Evolutionary conservation across 139 green algal species (phyloP).

Genomic region (Chlamydomonas eustigma): DNA sequence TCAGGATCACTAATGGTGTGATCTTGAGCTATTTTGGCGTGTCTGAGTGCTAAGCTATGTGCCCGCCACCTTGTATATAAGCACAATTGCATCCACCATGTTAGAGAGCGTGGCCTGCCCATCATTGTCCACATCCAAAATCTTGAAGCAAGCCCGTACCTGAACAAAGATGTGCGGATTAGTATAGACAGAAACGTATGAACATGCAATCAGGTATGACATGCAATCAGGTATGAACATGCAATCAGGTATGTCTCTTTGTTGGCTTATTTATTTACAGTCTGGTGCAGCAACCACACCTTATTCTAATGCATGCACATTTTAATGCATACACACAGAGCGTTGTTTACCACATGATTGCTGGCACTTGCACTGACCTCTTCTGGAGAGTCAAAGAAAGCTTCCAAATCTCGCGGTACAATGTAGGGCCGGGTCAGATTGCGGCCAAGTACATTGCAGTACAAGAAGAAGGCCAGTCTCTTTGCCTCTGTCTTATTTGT

Average conservation of each 20-base stretch:
- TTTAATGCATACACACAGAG: no score
- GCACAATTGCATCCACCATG: constrained; percentile 39
- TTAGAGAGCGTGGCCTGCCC: constrained; percentile 28
- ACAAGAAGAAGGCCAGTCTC: constrained; percentile 59
- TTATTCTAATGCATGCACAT: no score
- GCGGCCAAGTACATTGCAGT: constrained; percentile 53
- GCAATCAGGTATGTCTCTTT: neutral
- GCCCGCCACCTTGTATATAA: constrained; percentile 44
- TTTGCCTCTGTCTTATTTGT: constrained; percentile 54
- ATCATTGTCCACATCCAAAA: constrained; percentile 58
- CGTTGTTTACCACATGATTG: neutral
- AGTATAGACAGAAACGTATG: no score
- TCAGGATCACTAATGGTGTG: no score
- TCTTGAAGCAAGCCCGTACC: constrained; percentile 41
- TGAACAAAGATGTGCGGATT: no score
- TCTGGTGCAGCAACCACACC: no score
- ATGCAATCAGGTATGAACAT: no score
- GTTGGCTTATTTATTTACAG: no score
- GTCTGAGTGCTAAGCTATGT: no score
- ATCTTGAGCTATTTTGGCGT: no score
- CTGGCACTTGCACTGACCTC: constrained; percentile 13
- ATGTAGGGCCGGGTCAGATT: constrained; percentile 29
- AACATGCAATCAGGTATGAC: no score
- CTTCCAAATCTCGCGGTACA: constrained; percentile 48
- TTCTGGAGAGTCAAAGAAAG: constrained; percentile 42